These are phyloP conservation scores for Penicillium sp. DNA, from an alignment of 2,329 filamentous ascomycete genomes.

Conservation along the genomic window DNA sequence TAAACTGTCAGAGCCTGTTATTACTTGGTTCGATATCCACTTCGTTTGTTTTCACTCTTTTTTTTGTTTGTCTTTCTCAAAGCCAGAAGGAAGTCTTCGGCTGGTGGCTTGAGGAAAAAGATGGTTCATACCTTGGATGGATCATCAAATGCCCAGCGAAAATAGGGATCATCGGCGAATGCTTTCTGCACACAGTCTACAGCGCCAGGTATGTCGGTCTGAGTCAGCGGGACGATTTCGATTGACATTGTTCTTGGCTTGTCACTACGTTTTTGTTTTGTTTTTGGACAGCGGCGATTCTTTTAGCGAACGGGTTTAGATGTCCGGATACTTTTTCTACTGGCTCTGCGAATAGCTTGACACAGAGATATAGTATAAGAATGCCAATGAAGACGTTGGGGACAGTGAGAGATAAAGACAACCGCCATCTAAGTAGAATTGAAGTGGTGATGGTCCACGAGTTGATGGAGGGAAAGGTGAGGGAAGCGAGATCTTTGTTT, in stretches of 20 bases:
- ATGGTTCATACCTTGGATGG: slow-evolving; percentile 50
- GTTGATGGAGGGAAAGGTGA: slow-evolving; percentile 6
- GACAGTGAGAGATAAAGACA: slow-evolving; percentile 32
- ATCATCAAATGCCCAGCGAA: slow-evolving; percentile 62
- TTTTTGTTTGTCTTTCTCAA: not conserved
- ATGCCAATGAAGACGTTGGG: slow-evolving; percentile 33
- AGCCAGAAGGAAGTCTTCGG: not conserved
- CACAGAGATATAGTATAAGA: slow-evolving; percentile 35
- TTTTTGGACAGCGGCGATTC: slow-evolving; percentile 6
- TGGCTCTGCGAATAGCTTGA: slow-evolving; percentile 31
- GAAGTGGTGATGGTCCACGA: slow-evolving; percentile 17
- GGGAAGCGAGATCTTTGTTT: not conserved
- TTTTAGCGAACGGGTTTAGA: slow-evolving; percentile 20
- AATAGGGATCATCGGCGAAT: slow-evolving; percentile 66
- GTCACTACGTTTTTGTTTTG: slow-evolving; percentile 20
- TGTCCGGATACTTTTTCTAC: slow-evolving; percentile 27
- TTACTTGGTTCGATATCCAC: slow-evolving; percentile 10
- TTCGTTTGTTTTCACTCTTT: slow-evolving; percentile 3
- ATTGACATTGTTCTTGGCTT: slow-evolving; percentile 47
- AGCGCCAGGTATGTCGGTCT: slow-evolving; percentile 61
- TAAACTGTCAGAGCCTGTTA: slow-evolving; percentile 50
- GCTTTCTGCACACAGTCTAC: slow-evolving; percentile 65
- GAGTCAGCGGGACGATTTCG: slow-evolving; percentile 55
- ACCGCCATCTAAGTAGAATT: slow-evolving; percentile 33
- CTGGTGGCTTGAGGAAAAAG: not conserved